phyloP scores from a whole-genome alignment of 2,329 filamentous ascomycete genomes.

The Thielaviopsis punctulata region DNA sequence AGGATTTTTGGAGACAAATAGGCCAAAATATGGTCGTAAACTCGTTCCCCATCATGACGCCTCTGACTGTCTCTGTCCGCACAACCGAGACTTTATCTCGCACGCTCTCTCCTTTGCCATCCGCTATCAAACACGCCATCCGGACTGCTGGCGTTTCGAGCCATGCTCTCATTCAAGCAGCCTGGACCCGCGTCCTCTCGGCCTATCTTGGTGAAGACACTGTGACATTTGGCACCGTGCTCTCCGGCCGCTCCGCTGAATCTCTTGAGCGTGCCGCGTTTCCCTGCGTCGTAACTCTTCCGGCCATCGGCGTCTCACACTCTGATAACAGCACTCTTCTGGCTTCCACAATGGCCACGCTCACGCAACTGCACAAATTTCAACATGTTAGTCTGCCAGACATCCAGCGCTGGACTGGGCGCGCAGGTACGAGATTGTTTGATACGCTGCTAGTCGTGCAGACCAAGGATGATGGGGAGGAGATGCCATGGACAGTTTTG shows the following conservation, averaged over 20 bases:
- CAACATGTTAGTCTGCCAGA: slow-evolving; percentile 55
- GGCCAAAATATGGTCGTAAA: slow-evolving; percentile 39
- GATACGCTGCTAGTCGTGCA: slow-evolving; percentile 80
- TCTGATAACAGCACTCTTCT: slow-evolving; percentile 41
- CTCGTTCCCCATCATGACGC: slow-evolving; percentile 61
- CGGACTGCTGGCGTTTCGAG: slow-evolving; percentile 46
- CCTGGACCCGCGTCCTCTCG: slow-evolving; percentile 60
- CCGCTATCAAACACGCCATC: slow-evolving; percentile 37
- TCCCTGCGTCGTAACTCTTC: slow-evolving; percentile 69
- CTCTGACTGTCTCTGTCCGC: slow-evolving; percentile 28
- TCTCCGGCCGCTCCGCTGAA: slow-evolving; percentile 55
- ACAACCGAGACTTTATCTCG: slow-evolving; percentile 19
- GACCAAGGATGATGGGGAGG: slow-evolving; percentile 26
- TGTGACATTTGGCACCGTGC: slow-evolving; percentile 63
- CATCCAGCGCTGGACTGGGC: slow-evolving; percentile 56
- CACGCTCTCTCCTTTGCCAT: neutral
- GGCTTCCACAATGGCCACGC: slow-evolving; percentile 43
- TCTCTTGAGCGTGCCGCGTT: slow-evolving; percentile 45
- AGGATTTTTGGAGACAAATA: slow-evolving; percentile 46
- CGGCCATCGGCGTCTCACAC: slow-evolving; percentile 33
- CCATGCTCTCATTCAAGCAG: slow-evolving; percentile 57
- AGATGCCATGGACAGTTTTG: slow-evolving; percentile 38
- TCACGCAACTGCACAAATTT: slow-evolving; percentile 45
- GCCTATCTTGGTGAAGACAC: slow-evolving; percentile 58
- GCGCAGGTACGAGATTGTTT: slow-evolving; percentile 50